These are phyloP conservation scores for Endothia cerciana DNA, from an alignment of 2,329 filamentous ascomycete genomes.

Conservation along the genomic window DNA sequence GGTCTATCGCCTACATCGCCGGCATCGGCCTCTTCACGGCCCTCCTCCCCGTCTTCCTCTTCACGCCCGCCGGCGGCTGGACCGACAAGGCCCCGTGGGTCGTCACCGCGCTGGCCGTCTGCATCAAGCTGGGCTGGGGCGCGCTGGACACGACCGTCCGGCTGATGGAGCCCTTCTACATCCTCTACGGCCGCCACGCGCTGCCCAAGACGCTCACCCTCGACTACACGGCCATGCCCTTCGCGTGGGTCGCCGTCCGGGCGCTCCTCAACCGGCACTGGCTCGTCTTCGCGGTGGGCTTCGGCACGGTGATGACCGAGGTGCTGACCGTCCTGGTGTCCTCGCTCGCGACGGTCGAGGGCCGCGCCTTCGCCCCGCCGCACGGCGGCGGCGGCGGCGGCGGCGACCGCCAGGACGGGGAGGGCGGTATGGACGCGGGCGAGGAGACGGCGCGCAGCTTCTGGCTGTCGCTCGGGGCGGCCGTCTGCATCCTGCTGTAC, in stretches of 20 bases:
- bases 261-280: constrained; percentile 67
- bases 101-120: constrained; percentile 66
- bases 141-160: constrained; percentile 71
- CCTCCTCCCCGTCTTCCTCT: constrained; percentile 66
- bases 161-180: constrained; percentile 76
- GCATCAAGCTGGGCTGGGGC: constrained; percentile 70
- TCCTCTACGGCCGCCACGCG: constrained; percentile 68
- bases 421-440: constrained; percentile 49
- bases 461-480: constrained; percentile 65
- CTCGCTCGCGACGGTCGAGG: constrained; percentile 67
- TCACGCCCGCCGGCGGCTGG: constrained; percentile 56
- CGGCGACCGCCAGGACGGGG: too few relatives aligned
- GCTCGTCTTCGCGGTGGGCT: constrained; percentile 69
- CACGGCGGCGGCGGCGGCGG: constrained; percentile 25
- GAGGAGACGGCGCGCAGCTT: constrained; percentile 68
- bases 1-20: constrained; percentile 63
- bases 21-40: constrained; percentile 59
- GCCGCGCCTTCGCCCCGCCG: constrained; percentile 58
- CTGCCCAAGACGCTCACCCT: constrained; percentile 68
- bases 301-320: constrained; percentile 74
- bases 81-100: constrained; percentile 68
- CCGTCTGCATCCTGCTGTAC: constrained; percentile 67
- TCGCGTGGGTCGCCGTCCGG: constrained; percentile 65
- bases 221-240: constrained; percentile 74
- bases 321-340: constrained; percentile 72